These are phyloP conservation scores for Thielaviopsis ethacetica DNA, from an alignment of 2,329 filamentous ascomycete species.

Conservation along the genomic window DNA sequence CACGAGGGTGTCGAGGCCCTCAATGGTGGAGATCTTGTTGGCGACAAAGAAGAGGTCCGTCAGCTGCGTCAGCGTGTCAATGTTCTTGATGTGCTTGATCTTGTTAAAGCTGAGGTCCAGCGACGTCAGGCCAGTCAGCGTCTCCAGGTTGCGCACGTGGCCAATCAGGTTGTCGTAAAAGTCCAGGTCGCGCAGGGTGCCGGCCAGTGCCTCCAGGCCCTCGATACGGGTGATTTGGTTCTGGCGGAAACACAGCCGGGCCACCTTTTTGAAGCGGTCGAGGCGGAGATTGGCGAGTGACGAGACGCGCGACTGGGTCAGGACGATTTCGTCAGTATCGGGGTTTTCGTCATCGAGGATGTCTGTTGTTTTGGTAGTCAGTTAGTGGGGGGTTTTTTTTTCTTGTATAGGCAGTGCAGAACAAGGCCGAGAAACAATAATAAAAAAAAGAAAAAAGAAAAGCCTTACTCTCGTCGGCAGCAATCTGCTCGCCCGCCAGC, in stretches of 20 bases:
- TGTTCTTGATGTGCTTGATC: slow-evolving; percentile 92
- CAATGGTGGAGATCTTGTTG: slow-evolving; percentile 82
- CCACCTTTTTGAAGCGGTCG: slow-evolving; percentile 62
- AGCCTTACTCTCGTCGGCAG: slow-evolving; percentile 59
- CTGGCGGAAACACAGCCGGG: slow-evolving; percentile 76
- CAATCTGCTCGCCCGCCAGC: slow-evolving; percentile 56
- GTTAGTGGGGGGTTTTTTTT: too few species aligned
- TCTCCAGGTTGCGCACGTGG: slow-evolving; percentile 70
- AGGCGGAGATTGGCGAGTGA: slow-evolving; percentile 66
- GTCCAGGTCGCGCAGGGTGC: slow-evolving; percentile 67
- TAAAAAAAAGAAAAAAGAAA: not conserved
- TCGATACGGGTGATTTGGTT: slow-evolving; percentile 74
- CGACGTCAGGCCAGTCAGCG: slow-evolving; percentile 55
- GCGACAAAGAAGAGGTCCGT: slow-evolving; percentile 83
- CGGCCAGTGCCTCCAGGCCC: slow-evolving; percentile 48
- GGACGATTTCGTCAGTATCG: slow-evolving; percentile 63
- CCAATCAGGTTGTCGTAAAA: slow-evolving; percentile 92
- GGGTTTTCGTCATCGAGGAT: slow-evolving; percentile 43
- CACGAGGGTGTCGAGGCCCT: slow-evolving; percentile 59
- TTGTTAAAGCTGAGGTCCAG: slow-evolving; percentile 97
- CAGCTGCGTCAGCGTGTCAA: slow-evolving; percentile 60
- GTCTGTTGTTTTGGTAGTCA: slow-evolving; percentile 24
- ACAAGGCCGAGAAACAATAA: not conserved
- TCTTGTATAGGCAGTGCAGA: too few species aligned
- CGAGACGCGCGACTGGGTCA: slow-evolving; percentile 70